Evolutionary conservation across 148 eudicot genomes (phyloP).

Genomic region (Polygonum maritimum): DNA sequence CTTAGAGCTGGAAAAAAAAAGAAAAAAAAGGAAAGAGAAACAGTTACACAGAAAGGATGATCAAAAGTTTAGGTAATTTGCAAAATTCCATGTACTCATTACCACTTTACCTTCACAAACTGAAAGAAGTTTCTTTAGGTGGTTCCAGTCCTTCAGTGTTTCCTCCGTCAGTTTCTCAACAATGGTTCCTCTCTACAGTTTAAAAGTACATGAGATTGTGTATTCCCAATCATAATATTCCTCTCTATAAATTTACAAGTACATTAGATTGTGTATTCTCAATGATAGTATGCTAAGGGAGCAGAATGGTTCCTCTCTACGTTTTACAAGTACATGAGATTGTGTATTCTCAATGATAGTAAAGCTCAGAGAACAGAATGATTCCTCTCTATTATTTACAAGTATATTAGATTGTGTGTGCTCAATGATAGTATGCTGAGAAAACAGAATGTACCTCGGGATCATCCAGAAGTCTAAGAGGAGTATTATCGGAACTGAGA

Average conservation of each 20-base stretch:
- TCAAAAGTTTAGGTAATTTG: neutral
- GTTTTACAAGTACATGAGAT: no score
- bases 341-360: no score
- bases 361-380: no score
- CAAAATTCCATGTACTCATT: neutral
- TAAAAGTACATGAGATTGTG: no score
- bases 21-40: neutral
- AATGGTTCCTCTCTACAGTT: slow-evolving; percentile 39
- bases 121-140: slow-evolving; percentile 72
- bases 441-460: slow-evolving; percentile 55
- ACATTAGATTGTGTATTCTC: slow-evolving; percentile 7
- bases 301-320: slow-evolving; percentile 7
- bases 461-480: slow-evolving; percentile 79
- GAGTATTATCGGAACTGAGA: slow-evolving; percentile 54
- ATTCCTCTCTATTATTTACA: slow-evolving; percentile 28
- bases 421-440: neutral
- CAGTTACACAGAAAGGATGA: neutral
- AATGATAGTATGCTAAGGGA: neutral
- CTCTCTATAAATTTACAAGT: slow-evolving; percentile 29
- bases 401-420: slow-evolving; percentile 7
- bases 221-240: no score
- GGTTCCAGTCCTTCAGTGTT: slow-evolving; percentile 65
- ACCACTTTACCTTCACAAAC: slow-evolving; percentile 69
- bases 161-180: slow-evolving; percentile 91
- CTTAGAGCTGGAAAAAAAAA: slow-evolving; percentile 55